Evolutionary conservation across 2,329 filamentous ascomycete genomes (phyloP).

Genomic region (Sarocladium brachiariae): DNA sequence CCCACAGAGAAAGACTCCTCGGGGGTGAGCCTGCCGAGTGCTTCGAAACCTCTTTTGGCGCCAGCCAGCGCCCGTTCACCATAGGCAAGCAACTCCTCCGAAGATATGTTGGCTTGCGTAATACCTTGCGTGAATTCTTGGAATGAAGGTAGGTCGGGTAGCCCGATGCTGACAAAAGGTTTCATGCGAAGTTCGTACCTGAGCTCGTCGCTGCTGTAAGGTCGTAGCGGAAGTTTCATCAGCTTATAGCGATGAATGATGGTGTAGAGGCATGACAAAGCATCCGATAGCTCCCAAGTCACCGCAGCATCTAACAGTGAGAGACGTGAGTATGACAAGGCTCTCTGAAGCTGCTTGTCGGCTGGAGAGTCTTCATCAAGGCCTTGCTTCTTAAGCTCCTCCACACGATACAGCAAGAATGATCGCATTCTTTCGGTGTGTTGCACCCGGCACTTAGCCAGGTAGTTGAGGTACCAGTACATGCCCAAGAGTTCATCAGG

Average conservation of each 20-base stretch:
- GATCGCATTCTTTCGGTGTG: conserved; percentile 68
- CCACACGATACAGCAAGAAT: conserved; percentile 45
- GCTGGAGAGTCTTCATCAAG: conserved; percentile 19
- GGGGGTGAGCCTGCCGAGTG: conserved; percentile 43
- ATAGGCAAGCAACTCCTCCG: conserved; percentile 34
- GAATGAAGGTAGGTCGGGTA: conserved; percentile 60
- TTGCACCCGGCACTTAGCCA: conserved; percentile 59
- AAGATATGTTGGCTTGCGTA: conserved; percentile 30
- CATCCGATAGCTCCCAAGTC: conserved; percentile 49
- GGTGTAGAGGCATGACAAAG: conserved; percentile 57
- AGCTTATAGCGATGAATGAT: conserved; percentile 53
- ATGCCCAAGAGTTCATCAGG: conserved; percentile 77
- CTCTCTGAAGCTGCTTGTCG: conserved; percentile 39
- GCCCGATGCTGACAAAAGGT: conserved; percentile 63
- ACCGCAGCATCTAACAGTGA: conserved; percentile 60
- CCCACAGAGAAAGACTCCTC: conserved; percentile 48
- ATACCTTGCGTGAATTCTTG: conserved; percentile 49
- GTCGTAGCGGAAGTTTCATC: conserved; percentile 44
- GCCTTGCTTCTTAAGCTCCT: conserved; percentile 19
- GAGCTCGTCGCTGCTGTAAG: conserved; percentile 61
- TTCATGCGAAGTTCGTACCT: conserved; percentile 84
- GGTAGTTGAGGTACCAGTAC: conserved; percentile 83
- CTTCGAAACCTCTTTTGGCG: conserved; percentile 50
- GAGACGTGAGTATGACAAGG: conserved; percentile 50
- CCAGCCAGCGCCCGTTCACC: conserved; percentile 39